Conservation (phyloP, 495 filamentous ascomycete genomes). For the Hypoxylon trugodes region DNA sequence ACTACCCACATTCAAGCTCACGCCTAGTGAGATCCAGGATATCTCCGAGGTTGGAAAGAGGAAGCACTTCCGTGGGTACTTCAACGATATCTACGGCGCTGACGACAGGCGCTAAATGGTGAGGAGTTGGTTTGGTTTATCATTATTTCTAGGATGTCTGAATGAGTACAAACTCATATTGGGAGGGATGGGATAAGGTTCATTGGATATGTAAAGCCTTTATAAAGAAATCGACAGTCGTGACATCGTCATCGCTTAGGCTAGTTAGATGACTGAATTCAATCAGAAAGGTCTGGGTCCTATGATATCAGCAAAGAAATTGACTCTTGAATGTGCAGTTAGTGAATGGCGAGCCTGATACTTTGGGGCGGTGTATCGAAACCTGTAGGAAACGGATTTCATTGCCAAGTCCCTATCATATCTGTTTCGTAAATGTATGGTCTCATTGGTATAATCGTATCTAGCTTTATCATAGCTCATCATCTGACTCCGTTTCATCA, state of each 20-base stretch:
- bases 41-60: constrained; percentile 67
- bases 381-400: background rate
- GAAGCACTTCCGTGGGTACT: constrained; percentile 77
- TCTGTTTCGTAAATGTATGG: constrained; percentile 18
- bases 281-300: too few species aligned
- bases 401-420: background rate
- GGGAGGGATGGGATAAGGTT: too few species aligned
- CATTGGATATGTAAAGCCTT: too few species aligned
- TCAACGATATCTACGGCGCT: constrained; percentile 64
- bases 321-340: too few species aligned
- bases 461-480: constrained; percentile 49
- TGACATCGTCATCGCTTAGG: too few species aligned
- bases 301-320: too few species aligned
- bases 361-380: too few species aligned
- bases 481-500: constrained; percentile 54
- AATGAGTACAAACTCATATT: too few species aligned
- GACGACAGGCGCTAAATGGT: constrained; percentile 65
- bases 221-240: too few species aligned
- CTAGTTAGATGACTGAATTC: too few species aligned
- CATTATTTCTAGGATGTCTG: too few species aligned
- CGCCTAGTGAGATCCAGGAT: constrained; percentile 72
- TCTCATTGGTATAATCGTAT: constrained; percentile 18
- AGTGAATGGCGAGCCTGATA: too few species aligned
- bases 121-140: background rate
- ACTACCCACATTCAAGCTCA: constrained; percentile 72